Evolutionary conservation across 768 basidiomycete species (phyloP).

Genomic region (Termitomyces sp.): DNA sequence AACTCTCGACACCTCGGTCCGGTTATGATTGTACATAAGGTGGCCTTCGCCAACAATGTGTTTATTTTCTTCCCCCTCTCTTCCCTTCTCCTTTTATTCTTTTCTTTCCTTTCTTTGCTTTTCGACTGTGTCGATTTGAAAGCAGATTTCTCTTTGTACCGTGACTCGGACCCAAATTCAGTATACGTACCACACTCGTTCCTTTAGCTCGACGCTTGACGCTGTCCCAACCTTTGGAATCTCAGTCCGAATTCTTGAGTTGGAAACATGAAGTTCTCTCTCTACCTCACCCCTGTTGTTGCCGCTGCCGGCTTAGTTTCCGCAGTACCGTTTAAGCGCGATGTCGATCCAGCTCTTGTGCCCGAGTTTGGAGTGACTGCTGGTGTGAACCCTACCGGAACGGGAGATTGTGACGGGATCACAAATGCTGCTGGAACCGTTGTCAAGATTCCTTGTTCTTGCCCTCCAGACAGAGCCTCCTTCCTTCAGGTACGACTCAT

Average conservation of each 20-base stretch:
- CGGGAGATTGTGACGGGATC: conserved; percentile 60
- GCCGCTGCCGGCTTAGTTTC: conserved; percentile 26
- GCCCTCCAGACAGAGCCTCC: conserved; percentile 51
- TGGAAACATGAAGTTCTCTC: conserved; percentile 29
- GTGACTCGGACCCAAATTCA: background rate
- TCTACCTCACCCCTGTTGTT: conserved; percentile 25
- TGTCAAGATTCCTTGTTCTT: conserved; percentile 61
- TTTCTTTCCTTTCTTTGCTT: background rate
- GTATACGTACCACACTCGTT: conserved; percentile 9
- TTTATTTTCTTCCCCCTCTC: background rate
- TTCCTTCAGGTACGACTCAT: conserved; percentile 46
- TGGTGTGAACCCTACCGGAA: conserved; percentile 59
- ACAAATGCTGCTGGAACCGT: conserved; percentile 51
- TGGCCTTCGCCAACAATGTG: background rate
- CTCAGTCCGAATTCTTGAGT: background rate
- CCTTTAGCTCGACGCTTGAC: conserved; percentile 15
- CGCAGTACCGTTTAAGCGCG: conserved; percentile 40
- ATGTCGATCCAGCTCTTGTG: conserved; percentile 40
- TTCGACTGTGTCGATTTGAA: conserved; percentile 19
- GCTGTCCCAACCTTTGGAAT: conserved; percentile 4
- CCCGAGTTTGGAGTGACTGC: conserved; percentile 57
- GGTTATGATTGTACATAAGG: background rate
- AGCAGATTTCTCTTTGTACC: background rate
- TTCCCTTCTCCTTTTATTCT: background rate
- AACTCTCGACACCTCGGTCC: background rate